Conservation (phyloP, 192 early-diverging fungal species). For the Allomyces arbusculus region DNA sequence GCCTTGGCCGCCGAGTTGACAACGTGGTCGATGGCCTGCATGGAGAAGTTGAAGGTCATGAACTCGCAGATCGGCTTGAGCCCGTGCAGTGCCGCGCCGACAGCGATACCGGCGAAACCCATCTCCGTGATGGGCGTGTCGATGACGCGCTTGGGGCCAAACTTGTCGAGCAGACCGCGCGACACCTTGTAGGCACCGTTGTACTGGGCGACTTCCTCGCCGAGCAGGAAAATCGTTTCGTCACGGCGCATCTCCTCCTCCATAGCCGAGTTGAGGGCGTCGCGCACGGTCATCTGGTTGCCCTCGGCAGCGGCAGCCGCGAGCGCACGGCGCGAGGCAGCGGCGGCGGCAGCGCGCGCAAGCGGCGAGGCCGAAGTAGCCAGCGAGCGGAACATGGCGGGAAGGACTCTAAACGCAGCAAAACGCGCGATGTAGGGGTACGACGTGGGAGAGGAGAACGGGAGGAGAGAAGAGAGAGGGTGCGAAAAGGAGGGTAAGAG, state of each 20-base stretch:
- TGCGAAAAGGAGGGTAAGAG: no score
- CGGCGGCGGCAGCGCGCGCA: no score
- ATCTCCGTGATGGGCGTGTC: constrained; percentile 99
- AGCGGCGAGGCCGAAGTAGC: no score
- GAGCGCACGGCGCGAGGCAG: no score
- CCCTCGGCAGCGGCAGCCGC: no score
- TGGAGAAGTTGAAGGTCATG: constrained; percentile 99
- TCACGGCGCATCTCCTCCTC: constrained; percentile 91
- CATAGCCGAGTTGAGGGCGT: constrained; percentile 89
- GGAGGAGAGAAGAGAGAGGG: no score
- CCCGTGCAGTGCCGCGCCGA: constrained; percentile 81
- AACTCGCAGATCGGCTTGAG: constrained; percentile 97
- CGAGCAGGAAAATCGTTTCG: constrained; percentile 76
- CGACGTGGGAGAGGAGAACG: no score
- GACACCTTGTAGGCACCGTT: constrained; percentile 99
- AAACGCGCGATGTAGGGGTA: no score
- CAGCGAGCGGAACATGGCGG: no score
- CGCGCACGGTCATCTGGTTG: constrained; percentile 84
- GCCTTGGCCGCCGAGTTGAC: constrained; percentile 98
- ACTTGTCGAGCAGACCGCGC: constrained; percentile 93
- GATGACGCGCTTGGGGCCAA: constrained; percentile 84
- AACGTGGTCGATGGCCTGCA: constrained; percentile 99
- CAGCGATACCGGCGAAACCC: constrained; percentile 89
- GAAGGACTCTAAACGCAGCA: no score
- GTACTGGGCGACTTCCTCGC: constrained; percentile 97